Percentiles rank a stretch among this genome's conserved stretches.
phyloP scores from a whole-genome alignment of 495 filamentous ascomycete species.

The Entonaema liquescens region DNA sequence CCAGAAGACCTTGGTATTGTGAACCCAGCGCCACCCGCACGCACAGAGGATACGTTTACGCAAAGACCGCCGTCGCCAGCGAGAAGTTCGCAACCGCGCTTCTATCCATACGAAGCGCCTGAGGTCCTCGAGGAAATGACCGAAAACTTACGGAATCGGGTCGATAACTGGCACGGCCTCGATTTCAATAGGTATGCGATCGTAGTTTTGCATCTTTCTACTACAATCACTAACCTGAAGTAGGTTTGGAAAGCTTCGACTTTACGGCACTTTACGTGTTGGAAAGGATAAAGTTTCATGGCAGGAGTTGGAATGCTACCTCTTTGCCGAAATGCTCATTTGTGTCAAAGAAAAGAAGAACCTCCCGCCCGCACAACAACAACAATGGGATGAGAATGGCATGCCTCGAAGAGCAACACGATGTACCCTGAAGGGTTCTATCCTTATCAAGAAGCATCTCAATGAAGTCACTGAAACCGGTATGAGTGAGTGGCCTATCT shows the following conservation, averaged over 20 bases:
- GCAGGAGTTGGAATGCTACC: conserved; percentile 97
- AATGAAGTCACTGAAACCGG: conserved; percentile 82
- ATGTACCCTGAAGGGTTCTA: conserved; percentile 95
- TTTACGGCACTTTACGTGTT: conserved; percentile 91
- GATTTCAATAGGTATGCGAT: conserved; percentile 81
- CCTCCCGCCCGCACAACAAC: conserved; percentile 50
- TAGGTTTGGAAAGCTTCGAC: conserved; percentile 91
- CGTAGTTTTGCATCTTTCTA: neutral
- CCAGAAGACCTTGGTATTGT: conserved; percentile 79
- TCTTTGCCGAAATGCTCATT: conserved; percentile 99
- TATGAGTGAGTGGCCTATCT: conserved; percentile 40
- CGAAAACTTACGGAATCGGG: conserved; percentile 81
- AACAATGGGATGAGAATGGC: conserved; percentile 70
- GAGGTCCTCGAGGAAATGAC: conserved; percentile 86
- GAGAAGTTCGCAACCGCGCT: conserved; percentile 58
- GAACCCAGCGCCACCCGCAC: conserved; percentile 56
- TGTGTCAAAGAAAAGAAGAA: conserved; percentile 97
- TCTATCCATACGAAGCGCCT: conserved; percentile 66
- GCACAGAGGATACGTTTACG: conserved; percentile 56
- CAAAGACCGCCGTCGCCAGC: conserved; percentile 61
- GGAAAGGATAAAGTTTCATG: conserved; percentile 97
- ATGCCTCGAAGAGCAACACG: conserved; percentile 72
- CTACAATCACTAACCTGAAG: conserved; percentile 15
- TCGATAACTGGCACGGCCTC: conserved; percentile 99
- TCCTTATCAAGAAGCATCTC: conserved; percentile 97